Evolutionary conservation across 345 rosid species (phyloP), one percentile per base, ranked within the genome.

Genomic region (Eucalyptus paniculata): DNA sequence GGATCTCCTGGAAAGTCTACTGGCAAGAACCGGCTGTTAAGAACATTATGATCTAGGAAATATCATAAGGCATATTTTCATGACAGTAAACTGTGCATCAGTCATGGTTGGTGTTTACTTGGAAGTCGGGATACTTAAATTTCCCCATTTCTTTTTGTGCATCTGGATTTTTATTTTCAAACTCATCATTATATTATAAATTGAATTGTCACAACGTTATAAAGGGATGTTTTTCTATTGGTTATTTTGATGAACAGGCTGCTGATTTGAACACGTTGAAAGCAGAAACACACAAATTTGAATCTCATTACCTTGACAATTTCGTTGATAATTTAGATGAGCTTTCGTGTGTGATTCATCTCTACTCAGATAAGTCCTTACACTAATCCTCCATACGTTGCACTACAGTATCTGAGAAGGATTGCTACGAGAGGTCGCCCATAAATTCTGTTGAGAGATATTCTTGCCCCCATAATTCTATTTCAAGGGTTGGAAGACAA

Each of bases 401-500:
- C 87, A 77, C 32, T 93, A 88, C 93, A 97, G 99, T 98, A 91
- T 88, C 89, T 89, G 99, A 95, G 50, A 91, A 95, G 91, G 94
- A 95, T 47, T 95, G 89, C 92, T 93, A 91, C 40, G 96, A 97
- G 89, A 95, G 98, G 88, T 94, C 99, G 34, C 98, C 99, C 56
- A 95, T 96, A 90, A 97, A 97, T 93, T 96, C 89, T 87, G 97
- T 95, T 9, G 95, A 96, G 89, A 93, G 89, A 89, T 96, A 96
- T 93, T 96, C 98, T 89, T 98, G 99, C 93, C 99, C 98, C 90
- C 90, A 94, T 96, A 89, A 97, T 98, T 94, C 93, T 96, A 60
- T 97, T 98, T 91, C 98, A 96, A 92, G 98, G 99, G 87, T 90
- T 96, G 65, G 98, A 98, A 91, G 99, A 98, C 92, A 96, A 96